Base-by-base conservation (phyloP, 2,329 filamentous ascomycete genomes). In the Fusarium abutilonis region DNA sequence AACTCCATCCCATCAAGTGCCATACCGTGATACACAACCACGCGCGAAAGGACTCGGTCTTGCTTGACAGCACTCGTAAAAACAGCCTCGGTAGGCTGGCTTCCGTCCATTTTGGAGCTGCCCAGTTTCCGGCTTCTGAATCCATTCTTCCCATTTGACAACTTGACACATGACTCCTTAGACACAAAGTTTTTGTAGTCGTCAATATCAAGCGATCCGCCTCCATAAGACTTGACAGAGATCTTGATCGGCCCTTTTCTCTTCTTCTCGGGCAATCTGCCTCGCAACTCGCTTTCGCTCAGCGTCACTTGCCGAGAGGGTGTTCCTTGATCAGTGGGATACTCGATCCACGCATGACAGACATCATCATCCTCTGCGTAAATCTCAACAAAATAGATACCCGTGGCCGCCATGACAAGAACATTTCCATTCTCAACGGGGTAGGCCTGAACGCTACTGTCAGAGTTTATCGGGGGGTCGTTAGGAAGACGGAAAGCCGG, bases 1-100 rank as follows among this genome's bases (percentile, higher is more conserved):
- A 99, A 98, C 74, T 98, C 94, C 17, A 99, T 76, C 1, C 95
- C 95, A 73, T 96, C 90, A 11, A 98, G 73, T 4, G 89, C 89
- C 56, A 82, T 80, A 2, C 91, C 92, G 68, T 92, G 89, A 71
- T 93, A 96, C 13, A 96, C 82, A 57, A 87, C 84, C 53, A 97
- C 84, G 6, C 86, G 86, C 1, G 87, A 89, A 61, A 98, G 80
- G 28, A 97, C 83, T 62, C 93, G 89, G 29, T 86, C 90, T 61
- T 87, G 85, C 35, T 85, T 83, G 42, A 84, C 77, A 13, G 88
- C 85, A 70, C 88, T 91, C 38, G 89, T 85, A 60, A 96, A 87
- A 35, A 97, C 80, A 32, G 95, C 73, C 68, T 97, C 89, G 35
- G 92, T 82, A 2, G 87, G 81, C 71, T 88, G 75, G 52, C 85